These are phyloP conservation scores for Pleurotus pulmonarius DNA, from an alignment of 768 basidiomycete genomes.

Conservation along the genomic window DNA sequence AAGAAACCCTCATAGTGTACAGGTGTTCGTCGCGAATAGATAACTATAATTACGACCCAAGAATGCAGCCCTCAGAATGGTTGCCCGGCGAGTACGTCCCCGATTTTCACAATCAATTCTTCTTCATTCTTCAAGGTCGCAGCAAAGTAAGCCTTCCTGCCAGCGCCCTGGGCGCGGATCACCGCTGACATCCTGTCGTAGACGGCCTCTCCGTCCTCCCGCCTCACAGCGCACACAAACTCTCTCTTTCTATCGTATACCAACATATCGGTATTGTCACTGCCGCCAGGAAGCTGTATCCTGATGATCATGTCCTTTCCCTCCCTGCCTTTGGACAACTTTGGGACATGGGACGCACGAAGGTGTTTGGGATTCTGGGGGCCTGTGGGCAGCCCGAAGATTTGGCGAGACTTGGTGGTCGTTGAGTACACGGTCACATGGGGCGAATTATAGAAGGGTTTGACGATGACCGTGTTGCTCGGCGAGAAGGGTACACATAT, in stretches of 20 bases:
- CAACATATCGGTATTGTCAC: slow-evolving; percentile 22
- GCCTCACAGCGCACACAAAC: slow-evolving; percentile 40
- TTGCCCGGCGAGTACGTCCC: slow-evolving; percentile 53
- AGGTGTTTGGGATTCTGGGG: slow-evolving; percentile 16
- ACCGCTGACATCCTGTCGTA: slow-evolving; percentile 39
- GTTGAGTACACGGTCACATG: slow-evolving; percentile 4
- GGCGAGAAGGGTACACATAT: slow-evolving; percentile 42
- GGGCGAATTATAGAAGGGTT: slow-evolving; percentile 32
- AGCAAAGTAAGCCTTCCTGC: slow-evolving; percentile 51
- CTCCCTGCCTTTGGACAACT: slow-evolving; percentile 7
- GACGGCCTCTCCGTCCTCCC: slow-evolving; percentile 24
- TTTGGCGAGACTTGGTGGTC: slow-evolving; percentile 24
- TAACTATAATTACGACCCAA: no score
- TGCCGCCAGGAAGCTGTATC: slow-evolving; percentile 40
- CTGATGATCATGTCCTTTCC: slow-evolving; percentile 48
- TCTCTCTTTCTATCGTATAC: slow-evolving; percentile 54
- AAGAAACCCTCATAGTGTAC: no score
- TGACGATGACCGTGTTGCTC: slow-evolving; percentile 41
- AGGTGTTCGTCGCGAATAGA: no score
- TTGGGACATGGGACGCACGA: slow-evolving; percentile 20
- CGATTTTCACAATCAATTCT: slow-evolving; percentile 46
- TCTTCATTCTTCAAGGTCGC: slow-evolving; percentile 45
- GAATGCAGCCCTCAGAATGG: slow-evolving; percentile 33
- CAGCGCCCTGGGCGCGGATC: slow-evolving; percentile 37
- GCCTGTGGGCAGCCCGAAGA: slow-evolving; percentile 21